Evolutionary conservation across 805 yeast genomes (phyloP).

Genomic region (Candida golubevii): DNA sequence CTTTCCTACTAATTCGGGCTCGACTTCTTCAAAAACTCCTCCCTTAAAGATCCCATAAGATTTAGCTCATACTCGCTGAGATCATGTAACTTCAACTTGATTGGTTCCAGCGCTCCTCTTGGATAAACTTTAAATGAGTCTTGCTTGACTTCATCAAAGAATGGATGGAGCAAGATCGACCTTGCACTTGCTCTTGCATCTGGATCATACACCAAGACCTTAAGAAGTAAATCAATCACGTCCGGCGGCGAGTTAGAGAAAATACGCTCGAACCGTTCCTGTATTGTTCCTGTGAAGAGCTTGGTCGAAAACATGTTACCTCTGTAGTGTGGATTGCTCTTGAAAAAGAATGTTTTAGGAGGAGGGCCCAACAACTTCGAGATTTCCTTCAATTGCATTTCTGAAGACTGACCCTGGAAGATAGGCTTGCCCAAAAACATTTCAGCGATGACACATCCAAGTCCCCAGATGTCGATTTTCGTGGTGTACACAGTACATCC

Average conservation of each 20-base stretch:
- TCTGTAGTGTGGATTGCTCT: constrained; percentile 68
- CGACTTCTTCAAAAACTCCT: constrained; percentile 23
- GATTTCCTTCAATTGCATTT: constrained; percentile 84
- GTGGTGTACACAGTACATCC: constrained; percentile 87
- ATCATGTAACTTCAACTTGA: constrained; percentile 52
- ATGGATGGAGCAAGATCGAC: constrained; percentile 80
- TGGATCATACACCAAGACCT: constrained; percentile 87
- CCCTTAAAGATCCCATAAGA: constrained; percentile 38
- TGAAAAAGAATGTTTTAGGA: constrained; percentile 58
- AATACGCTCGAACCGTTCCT: constrained; percentile 43
- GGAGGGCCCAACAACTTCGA: constrained; percentile 92
- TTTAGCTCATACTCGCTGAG: constrained; percentile 67
- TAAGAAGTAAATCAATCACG: constrained; percentile 80
- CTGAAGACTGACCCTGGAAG: constrained; percentile 92
- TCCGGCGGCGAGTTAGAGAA: constrained; percentile 72
- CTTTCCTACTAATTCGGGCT: neutral
- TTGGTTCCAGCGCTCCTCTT: constrained; percentile 43
- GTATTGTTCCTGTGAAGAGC: constrained; percentile 51
- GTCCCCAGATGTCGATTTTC: constrained; percentile 95
- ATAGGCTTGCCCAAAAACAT: constrained; percentile 88
- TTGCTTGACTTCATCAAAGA: constrained; percentile 79
- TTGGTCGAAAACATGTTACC: constrained; percentile 72
- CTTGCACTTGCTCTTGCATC: constrained; percentile 74
- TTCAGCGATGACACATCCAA: constrained; percentile 95
- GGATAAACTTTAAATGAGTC: constrained; percentile 50